phyloP scores from a whole-genome alignment of 2,329 filamentous ascomycete genomes.

The Neopestalotiopsis sp. region DNA sequence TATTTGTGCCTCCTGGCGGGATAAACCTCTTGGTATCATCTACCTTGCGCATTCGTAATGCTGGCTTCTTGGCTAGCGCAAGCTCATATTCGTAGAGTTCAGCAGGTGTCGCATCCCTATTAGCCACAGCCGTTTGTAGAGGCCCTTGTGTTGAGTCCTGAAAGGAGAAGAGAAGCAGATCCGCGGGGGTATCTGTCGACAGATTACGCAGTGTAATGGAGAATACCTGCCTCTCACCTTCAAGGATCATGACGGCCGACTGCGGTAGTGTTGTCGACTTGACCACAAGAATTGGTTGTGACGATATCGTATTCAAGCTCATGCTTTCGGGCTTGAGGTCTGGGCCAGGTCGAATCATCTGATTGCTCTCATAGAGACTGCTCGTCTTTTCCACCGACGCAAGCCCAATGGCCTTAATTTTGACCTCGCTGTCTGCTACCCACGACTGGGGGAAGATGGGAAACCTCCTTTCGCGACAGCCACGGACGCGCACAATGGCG shows the following conservation, averaged over 20 bases:
- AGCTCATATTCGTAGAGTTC: conserved; percentile 88
- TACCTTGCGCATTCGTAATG: conserved; percentile 60
- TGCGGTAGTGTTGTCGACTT: conserved; percentile 81
- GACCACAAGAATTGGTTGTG: conserved; percentile 78
- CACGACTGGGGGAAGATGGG: conserved; percentile 81
- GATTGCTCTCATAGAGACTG: conserved; percentile 32
- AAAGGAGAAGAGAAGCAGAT: conserved; percentile 87
- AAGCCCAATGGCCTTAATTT: conserved; percentile 78
- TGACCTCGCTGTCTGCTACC: conserved; percentile 71
- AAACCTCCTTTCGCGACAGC: conserved; percentile 83
- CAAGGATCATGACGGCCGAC: conserved; percentile 87
- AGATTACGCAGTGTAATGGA: conserved; percentile 81
- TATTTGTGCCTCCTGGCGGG: conserved; percentile 67
- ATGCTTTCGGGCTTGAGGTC: conserved; percentile 56
- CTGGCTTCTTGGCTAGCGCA: conserved; percentile 76
- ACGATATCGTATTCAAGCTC: conserved; percentile 75
- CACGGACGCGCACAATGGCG: conserved; percentile 78
- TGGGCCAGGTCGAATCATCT: conserved; percentile 43
- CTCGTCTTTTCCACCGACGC: conserved; percentile 54
- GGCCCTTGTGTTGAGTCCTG: conserved; percentile 84
- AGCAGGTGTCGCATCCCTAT: conserved; percentile 76
- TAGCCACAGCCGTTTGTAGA: conserved; percentile 75
- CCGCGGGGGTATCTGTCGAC: conserved; percentile 72
- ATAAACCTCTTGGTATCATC: conserved; percentile 65
- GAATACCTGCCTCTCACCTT: conserved; percentile 83